Evolutionary conservation across 2,329 filamentous ascomycete species (phyloP), one percentile per base, ranked within the genome.

Genomic region (Aphanoascus verrucosus): DNA sequence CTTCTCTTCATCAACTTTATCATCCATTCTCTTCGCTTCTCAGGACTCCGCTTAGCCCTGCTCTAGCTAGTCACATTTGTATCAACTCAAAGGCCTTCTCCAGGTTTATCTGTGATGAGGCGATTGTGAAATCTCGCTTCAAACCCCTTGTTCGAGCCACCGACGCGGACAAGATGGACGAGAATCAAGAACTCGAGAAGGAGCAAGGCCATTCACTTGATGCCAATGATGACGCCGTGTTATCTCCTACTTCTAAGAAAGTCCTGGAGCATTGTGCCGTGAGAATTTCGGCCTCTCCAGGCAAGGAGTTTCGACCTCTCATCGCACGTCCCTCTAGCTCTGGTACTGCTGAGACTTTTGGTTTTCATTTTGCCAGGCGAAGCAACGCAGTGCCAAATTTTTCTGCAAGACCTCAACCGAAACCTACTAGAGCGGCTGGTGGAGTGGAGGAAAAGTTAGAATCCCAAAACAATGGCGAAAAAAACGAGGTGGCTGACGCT

Each of bases 291-390:
- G 40, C 54, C 40, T 34, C 53, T 15, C 28, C 48, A 31, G 52
- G 41, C 34, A 59, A 51, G 12, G 38, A 49, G 9, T 52, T 54
- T 38, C 54, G 55, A 28, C 49, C 63, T 6, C 56, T 69, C 34
- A 63, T 69, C 55, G 59, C 65, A 40, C 65, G 67, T 1, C 67
- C 67, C 11, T 51, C 59, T 17, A 67, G 60, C 41, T 64, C 64
- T 5, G 62, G 59, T 1, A 55, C 66, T 20, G 63, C 69, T 42
- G 44, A 59, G 15, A 37, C 59, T 32, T 52, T 32, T 7, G 58
- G 57, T 1, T 69, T 71, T 53, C 65, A 62, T 5, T 71, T 70
- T 54, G 57, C 63, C 14, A 68, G 63, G 49, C 68, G 66, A 20
- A 58, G 52, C 17, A 59, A 57, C 31, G 56, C 60, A 41, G 59